A percentile compares a stretch with the other conserved stretches of the same genome.
These are phyloP conservation scores for Alnus rubra DNA, from an alignment of 306 rosid species.

Conservation along the genomic window DNA sequence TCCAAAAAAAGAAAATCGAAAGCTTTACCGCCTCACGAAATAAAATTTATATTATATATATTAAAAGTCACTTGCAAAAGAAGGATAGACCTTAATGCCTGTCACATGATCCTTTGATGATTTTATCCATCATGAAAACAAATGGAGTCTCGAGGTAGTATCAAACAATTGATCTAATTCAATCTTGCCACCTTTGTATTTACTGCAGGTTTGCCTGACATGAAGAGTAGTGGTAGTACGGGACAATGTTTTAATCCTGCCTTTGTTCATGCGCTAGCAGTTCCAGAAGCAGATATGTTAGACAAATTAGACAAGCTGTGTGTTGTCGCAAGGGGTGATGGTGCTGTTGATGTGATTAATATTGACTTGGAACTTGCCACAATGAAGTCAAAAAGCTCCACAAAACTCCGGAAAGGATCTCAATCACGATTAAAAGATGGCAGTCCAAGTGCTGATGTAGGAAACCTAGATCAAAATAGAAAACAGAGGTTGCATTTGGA, in stretches of 20 bases:
- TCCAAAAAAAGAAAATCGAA: background rate
- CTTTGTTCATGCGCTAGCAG: constrained; percentile 75
- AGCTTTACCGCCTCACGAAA: background rate
- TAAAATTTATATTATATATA: background rate
- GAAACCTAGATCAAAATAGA: constrained; percentile 44
- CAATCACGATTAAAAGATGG: constrained; percentile 54
- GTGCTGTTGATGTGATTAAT: constrained; percentile 62
- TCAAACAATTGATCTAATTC: background rate
- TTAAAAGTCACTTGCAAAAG: background rate
- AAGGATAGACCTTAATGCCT: background rate
- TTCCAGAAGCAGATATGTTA: constrained; percentile 81
- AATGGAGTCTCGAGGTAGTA: background rate
- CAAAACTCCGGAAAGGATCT: constrained; percentile 54
- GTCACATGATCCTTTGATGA: constrained; percentile 20
- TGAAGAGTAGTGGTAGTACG: constrained; percentile 34
- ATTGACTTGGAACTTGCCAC: constrained; percentile 62
- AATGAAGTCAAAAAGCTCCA: constrained; percentile 51
- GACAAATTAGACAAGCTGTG: constrained; percentile 68
- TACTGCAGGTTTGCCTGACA: constrained; percentile 55
- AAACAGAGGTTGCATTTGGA: constrained; percentile 68
- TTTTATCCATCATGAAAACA: constrained; percentile 13
- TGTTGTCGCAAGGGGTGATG: constrained; percentile 88
- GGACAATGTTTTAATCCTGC: constrained; percentile 89
- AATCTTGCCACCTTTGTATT: constrained; percentile 19
- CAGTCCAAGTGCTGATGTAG: constrained; percentile 31